phyloP scores from a whole-genome alignment of 169 alveolate species.

The Cryptosporidium viatorum region DNA sequence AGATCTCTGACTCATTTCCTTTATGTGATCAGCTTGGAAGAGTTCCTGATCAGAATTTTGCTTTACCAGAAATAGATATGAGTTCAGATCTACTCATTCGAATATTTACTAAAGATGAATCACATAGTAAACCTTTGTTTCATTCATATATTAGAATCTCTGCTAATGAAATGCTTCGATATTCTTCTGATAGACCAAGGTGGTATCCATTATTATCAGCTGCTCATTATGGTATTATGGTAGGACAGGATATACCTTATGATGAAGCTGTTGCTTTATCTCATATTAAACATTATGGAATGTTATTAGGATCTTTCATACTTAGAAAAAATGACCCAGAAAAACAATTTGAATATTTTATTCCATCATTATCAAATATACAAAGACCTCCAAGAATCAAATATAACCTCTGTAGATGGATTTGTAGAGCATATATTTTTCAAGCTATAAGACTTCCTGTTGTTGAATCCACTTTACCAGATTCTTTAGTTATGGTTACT shows the following conservation, averaged over 20 bases:
- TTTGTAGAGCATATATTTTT: constrained; percentile 69
- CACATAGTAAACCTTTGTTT: constrained; percentile 62
- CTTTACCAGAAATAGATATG: constrained; percentile 73
- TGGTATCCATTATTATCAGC: constrained; percentile 74
- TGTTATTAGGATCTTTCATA: constrained; percentile 67
- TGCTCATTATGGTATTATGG: constrained; percentile 74
- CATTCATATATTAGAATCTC: constrained; percentile 69
- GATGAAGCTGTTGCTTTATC: constrained; percentile 74
- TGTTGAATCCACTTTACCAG: constrained; percentile 70
- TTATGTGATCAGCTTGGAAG: constrained; percentile 39
- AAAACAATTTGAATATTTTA: constrained; percentile 49
- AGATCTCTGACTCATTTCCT: constrained; percentile 73
- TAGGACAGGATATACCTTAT: constrained; percentile 74
- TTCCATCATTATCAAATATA: constrained; percentile 28
- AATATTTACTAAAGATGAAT: constrained; percentile 60
- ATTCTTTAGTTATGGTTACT: constrained; percentile 70
- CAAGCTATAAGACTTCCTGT: constrained; percentile 74
- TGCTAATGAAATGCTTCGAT: constrained; percentile 57
- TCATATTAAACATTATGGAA: constrained; percentile 74
- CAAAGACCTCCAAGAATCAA: constrained; percentile 59
- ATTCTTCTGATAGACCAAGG: constrained; percentile 64
- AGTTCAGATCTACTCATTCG: constrained; percentile 64
- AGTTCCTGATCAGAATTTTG: constrained; percentile 68
- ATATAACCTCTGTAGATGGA: constrained; percentile 72
- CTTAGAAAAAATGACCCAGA: constrained; percentile 56